phyloP scores from a whole-genome alignment of 108 stramenopile species.

The Discostella pseudostelligera region DNA sequence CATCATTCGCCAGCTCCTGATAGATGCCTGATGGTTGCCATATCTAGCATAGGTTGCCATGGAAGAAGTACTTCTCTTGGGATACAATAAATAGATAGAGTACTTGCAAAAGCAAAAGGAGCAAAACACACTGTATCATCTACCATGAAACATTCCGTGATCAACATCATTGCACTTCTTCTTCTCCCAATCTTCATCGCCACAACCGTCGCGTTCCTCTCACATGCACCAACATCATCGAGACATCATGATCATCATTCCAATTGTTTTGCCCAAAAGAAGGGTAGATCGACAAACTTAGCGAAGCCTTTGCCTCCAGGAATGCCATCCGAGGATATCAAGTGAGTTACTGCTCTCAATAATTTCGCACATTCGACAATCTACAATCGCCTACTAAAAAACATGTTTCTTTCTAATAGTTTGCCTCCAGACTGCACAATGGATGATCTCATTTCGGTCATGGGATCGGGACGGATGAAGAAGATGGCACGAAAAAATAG shows the following conservation, averaged over 20 bases:
- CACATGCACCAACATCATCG: not conserved
- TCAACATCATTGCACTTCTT: too few species aligned
- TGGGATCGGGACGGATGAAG: conserved; percentile 15
- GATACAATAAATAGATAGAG: too few species aligned
- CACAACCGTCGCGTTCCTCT: conserved; percentile 6
- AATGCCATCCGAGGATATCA: conserved; percentile 3
- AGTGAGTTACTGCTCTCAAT: not conserved
- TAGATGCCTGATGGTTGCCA: too few species aligned
- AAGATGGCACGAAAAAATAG: conserved; percentile 27
- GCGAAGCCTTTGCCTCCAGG: conserved; percentile 11
- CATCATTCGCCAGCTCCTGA: too few species aligned
- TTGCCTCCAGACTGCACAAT: conserved; percentile 7
- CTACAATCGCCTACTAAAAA: not conserved
- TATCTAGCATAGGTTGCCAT: too few species aligned
- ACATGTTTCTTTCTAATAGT: not conserved
- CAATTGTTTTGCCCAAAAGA: not conserved
- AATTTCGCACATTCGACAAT: not conserved
- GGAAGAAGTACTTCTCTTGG: too few species aligned
- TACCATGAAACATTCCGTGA: too few species aligned
- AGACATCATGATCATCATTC: not conserved
- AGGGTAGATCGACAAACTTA: not conserved
- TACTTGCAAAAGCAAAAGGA: too few species aligned
- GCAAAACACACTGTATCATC: too few species aligned
- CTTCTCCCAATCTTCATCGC: conserved; percentile 1
- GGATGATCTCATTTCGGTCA: conserved; percentile 16